Evolutionary conservation across 202 grass and related monocot species (phyloP), one percentile per base, ranked within the genome.

Genomic region (Digitaria exilis): DNA sequence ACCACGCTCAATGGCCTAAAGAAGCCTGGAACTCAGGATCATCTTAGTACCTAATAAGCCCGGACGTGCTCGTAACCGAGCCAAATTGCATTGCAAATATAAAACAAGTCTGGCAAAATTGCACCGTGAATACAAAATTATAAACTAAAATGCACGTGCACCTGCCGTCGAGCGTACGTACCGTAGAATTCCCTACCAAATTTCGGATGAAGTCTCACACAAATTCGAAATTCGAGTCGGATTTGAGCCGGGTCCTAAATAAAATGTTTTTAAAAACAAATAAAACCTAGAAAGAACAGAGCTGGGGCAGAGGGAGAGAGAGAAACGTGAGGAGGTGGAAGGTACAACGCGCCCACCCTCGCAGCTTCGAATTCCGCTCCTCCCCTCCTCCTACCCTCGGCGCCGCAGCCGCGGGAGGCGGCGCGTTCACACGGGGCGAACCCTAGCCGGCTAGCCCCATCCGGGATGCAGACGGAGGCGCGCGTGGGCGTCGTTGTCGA

Each of bases 401-500:
- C 34, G 60, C 76, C 49, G 35, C 56, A 19, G 12, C 26, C 39
- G 2, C n/a, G 30, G 28, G 29, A 51, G 31, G 45, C n/a, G n/a
- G n/a, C 18, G 74, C 76, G 60, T 73, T 25, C 57, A 44, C 54
- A 57, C 19, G 11, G 21, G 21, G 29, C 60, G 26, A 24, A 59
- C 42, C 84, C 78, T 66, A 78, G 49, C 54, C 52, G 21, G 14
- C 37, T 39, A 8, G 7, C 55, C 50, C 8, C 6, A 35, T 5
- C 35, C 35, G 48, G 62, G 78, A 91, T 92, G 92, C 89, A 91
- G 85, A 88, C 89, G 59, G 89, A 85, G 87, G 89, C 87, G 75
- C 79, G 89, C 65, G 87, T 86, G 1, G 89, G 92, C 59, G 80
- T 91, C 71, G 87, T 94, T 68, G 84, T 86, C 48, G 77, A 80